These are phyloP conservation scores for Salix purpurea DNA, from an alignment of 345 rosid genomes.

Conservation along the genomic window DNA sequence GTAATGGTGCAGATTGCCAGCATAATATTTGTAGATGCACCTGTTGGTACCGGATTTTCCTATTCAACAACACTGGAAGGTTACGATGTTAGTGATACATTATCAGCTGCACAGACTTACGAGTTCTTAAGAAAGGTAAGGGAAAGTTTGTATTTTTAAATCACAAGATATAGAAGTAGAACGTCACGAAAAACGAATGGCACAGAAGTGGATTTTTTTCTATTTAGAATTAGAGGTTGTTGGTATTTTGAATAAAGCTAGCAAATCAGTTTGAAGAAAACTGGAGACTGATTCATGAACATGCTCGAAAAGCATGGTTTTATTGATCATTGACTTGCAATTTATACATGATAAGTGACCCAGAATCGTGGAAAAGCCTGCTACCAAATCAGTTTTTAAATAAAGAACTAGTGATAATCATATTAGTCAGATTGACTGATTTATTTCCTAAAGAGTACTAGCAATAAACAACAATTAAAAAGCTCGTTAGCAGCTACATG, in stretches of 20 bases:
- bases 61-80: constrained; percentile 23
- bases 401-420: no score
- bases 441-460: not conserved
- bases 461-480: not conserved
- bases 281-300: not conserved
- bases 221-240: no score
- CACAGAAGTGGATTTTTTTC: no score
- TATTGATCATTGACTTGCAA: not conserved
- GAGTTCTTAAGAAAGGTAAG: constrained; percentile 34
- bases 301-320: not conserved
- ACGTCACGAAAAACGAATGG: no score
- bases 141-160: no score
- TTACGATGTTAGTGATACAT: constrained; percentile 8
- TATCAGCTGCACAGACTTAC: constrained; percentile 6
- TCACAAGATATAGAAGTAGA: no score
- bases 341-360: not conserved
- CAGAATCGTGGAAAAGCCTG: not conserved
- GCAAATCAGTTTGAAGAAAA: not conserved
- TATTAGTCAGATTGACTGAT: not conserved
- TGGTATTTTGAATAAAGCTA: not conserved
- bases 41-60: constrained; percentile 40
- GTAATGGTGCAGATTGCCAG: constrained; percentile 8
- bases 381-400: not conserved
- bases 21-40: constrained; percentile 29
- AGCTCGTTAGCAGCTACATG: not conserved